phyloP scores from a whole-genome alignment of 805 yeast species.

The Lipomyces yamanashiensis region DNA sequence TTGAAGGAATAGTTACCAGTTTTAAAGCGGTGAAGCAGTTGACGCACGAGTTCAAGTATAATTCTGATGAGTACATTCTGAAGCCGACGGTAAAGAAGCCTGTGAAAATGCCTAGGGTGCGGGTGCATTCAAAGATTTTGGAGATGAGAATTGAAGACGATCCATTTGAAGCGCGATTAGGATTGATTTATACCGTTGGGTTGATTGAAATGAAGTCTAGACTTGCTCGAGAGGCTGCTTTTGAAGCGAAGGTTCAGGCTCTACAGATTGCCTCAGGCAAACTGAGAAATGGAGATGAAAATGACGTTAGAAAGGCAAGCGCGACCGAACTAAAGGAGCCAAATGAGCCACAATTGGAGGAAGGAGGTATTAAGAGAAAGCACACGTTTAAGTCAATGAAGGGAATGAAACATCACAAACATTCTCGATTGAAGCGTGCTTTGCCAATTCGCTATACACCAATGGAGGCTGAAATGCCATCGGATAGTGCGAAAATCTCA shows the following conservation, averaged over 20 bases:
- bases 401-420: slow-evolving; percentile 5
- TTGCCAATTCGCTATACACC: slow-evolving; percentile 32
- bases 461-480: slow-evolving; percentile 33
- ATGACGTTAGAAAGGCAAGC: too few relatives aligned
- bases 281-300: not conserved
- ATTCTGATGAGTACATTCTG: slow-evolving; percentile 34
- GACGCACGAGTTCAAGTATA: slow-evolving; percentile 42
- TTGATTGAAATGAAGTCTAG: slow-evolving; percentile 58
- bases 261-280: slow-evolving; percentile 23
- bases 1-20: slow-evolving; percentile 74
- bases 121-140: slow-evolving; percentile 59
- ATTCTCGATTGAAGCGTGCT: slow-evolving; percentile 8
- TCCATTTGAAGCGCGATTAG: slow-evolving; percentile 80
- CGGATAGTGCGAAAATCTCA: slow-evolving; percentile 36
- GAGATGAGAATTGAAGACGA: slow-evolving; percentile 80
- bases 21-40: slow-evolving; percentile 68
- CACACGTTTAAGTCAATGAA: slow-evolving; percentile 27
- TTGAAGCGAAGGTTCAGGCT: slow-evolving; percentile 46
- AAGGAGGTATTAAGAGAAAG: not conserved
- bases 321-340: not conserved
- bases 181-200: slow-evolving; percentile 69
- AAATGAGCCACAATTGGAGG: not conserved
- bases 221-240: slow-evolving; percentile 53
- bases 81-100: slow-evolving; percentile 37
- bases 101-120: slow-evolving; percentile 52